These are phyloP conservation scores for Sporobolomyces pararoseus DNA, from an alignment of 768 basidiomycete species.

Conservation along the genomic window DNA sequence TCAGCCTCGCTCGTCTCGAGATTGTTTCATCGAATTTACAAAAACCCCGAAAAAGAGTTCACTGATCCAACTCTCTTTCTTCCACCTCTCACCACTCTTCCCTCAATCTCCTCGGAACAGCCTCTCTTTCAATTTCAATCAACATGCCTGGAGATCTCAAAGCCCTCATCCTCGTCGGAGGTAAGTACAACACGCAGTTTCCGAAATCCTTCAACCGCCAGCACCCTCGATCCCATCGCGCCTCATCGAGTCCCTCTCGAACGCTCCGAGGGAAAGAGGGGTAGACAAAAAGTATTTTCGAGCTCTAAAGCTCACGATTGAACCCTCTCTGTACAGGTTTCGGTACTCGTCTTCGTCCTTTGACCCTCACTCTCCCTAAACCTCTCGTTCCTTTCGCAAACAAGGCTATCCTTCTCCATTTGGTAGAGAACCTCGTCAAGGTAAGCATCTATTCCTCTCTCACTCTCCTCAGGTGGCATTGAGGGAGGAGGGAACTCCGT, in stretches of 20 bases:
- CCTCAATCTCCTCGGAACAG: not conserved
- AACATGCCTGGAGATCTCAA: conserved; percentile 43
- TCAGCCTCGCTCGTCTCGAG: no score
- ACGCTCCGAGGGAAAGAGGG: not conserved
- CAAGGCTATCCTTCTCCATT: conserved; percentile 54
- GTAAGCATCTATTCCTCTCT: conserved; percentile 37
- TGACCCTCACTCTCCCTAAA: conserved; percentile 55
- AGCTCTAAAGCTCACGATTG: not conserved
- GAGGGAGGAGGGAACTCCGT: not conserved
- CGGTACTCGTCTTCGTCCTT: conserved; percentile 55
- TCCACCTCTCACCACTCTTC: not conserved
- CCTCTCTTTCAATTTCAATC: not conserved
- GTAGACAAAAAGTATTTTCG: not conserved
- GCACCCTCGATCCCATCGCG: conserved; percentile 10
- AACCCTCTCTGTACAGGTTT: conserved; percentile 46
- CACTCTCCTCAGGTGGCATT: not conserved
- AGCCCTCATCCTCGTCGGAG: conserved; percentile 55
- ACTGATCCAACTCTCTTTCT: not conserved
- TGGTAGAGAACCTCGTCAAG: conserved; percentile 55
- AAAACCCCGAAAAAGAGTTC: not conserved
- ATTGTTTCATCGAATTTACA: no score
- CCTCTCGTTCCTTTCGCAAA: conserved; percentile 48
- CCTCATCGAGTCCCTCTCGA: not conserved
- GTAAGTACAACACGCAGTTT: conserved; percentile 40
- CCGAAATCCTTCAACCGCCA: not conserved